phyloP scores from a whole-genome alignment of 257 asterid genomes.

The Anisodus acutangulus region DNA sequence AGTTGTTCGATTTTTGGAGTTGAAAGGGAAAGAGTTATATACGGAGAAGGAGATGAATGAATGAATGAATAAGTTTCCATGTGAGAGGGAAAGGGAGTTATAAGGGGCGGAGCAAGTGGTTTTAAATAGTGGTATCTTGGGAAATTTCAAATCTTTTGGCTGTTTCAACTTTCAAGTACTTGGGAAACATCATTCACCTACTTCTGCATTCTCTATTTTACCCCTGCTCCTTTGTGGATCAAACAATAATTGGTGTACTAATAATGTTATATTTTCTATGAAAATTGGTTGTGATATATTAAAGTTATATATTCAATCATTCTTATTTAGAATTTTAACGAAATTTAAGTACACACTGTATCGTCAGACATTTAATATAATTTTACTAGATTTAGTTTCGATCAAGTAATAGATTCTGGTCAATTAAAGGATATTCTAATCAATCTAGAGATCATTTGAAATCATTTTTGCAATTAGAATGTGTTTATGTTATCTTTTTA shows the following conservation, averaged over 20 bases:
- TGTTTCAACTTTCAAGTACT: slow-evolving; percentile 34
- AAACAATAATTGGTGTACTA: background rate
- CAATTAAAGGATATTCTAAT: too few species aligned
- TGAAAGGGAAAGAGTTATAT: background rate
- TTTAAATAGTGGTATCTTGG: slow-evolving; percentile 34
- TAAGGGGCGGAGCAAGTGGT: slow-evolving; percentile 42
- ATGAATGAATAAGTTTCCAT: slow-evolving; percentile 4
- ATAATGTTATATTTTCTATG: too few species aligned
- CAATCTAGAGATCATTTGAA: too few species aligned
- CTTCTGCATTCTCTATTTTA: slow-evolving; percentile 13
- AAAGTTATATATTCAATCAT: too few species aligned
- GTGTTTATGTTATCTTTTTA: background rate
- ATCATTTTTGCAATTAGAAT: too few species aligned
- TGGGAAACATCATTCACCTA: background rate
- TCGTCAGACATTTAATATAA: too few species aligned
- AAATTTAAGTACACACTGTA: too few species aligned
- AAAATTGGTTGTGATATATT: too few species aligned
- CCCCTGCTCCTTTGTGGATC: background rate
- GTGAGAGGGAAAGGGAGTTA: background rate
- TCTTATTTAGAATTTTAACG: too few species aligned
- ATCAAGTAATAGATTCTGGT: too few species aligned
- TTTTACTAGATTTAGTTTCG: too few species aligned
- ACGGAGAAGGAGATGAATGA: background rate
- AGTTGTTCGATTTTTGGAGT: background rate
- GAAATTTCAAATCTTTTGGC: slow-evolving; percentile 19